Evolutionary conservation across 2,329 filamentous ascomycete genomes (phyloP).

Genomic region (Colletotrichum karsti): DNA sequence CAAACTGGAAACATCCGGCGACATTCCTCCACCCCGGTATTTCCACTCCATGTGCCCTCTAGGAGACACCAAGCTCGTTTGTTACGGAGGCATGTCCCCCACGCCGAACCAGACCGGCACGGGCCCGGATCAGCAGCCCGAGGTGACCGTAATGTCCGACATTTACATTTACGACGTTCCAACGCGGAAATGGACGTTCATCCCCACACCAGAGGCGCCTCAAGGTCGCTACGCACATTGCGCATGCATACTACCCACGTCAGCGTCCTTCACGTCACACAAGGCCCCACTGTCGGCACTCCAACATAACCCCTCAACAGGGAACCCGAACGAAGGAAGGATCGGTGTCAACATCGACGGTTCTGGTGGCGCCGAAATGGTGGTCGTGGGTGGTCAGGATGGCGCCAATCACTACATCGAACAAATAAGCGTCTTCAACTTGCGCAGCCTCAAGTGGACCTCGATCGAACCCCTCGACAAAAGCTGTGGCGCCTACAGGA

Average conservation of each 20-base stretch:
- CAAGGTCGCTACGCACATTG: slow-evolving; percentile 98
- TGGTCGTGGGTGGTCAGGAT: slow-evolving; percentile 95
- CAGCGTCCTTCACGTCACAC: slow-evolving; percentile 85
- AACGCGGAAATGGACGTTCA: slow-evolving; percentile 83
- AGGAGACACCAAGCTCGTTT: slow-evolving; percentile 95
- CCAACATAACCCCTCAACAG: slow-evolving; percentile 85
- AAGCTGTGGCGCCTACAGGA: slow-evolving; percentile 95
- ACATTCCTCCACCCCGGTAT: slow-evolving; percentile 90
- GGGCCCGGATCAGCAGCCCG: slow-evolving; percentile 75
- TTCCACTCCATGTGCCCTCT: slow-evolving; percentile 96
- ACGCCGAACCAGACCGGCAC: slow-evolving; percentile 58
- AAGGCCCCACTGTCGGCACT: slow-evolving; percentile 86
- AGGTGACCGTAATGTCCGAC: slow-evolving; percentile 97
- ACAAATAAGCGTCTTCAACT: slow-evolving; percentile 97
- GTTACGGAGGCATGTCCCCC: slow-evolving; percentile 98
- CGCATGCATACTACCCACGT: slow-evolving; percentile 89
- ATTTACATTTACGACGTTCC: slow-evolving; percentile 94
- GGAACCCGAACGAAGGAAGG: slow-evolving; percentile 86
- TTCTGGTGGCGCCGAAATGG: slow-evolving; percentile 92
- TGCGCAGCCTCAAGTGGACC: slow-evolving; percentile 95
- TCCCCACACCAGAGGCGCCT: slow-evolving; percentile 82
- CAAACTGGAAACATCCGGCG: slow-evolving; percentile 84
- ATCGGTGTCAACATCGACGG: slow-evolving; percentile 92
- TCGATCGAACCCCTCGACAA: slow-evolving; percentile 86
- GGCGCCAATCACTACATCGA: slow-evolving; percentile 99